A percentile compares a stretch with the other conserved stretches of the same genome.
These are phyloP conservation scores for Aspergillus pseudoterreus DNA, from an alignment of 2,329 filamentous ascomycete species.

Conservation along the genomic window DNA sequence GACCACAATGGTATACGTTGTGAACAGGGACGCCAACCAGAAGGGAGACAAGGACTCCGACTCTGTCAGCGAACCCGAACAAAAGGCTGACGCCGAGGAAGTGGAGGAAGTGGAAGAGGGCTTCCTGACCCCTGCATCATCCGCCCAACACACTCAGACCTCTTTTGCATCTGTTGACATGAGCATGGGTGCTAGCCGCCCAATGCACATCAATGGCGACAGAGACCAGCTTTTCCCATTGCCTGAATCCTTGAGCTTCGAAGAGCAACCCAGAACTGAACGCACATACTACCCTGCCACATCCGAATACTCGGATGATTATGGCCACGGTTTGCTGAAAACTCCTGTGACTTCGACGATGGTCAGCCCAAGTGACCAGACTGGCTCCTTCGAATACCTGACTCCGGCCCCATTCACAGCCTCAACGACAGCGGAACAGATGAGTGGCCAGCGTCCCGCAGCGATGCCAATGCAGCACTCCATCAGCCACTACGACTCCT, in stretches of 20 bases:
- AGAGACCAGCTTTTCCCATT: slow-evolving; percentile 25
- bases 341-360: slow-evolving; percentile 23
- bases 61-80: slow-evolving; percentile 21
- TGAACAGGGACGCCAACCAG: slow-evolving; percentile 32
- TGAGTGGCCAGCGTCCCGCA: slow-evolving; percentile 17
- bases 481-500: slow-evolving; percentile 24
- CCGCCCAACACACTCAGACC: slow-evolving; percentile 20
- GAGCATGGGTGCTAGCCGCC: slow-evolving; percentile 14
- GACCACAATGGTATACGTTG: slow-evolving; percentile 35
- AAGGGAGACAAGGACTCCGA: slow-evolving; percentile 32
- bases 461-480: slow-evolving; percentile 19
- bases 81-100: slow-evolving; percentile 19
- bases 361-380: slow-evolving; percentile 28
- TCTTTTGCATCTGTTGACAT: slow-evolving; percentile 25
- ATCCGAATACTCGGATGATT: slow-evolving; percentile 26
- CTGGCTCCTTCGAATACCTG: slow-evolving; percentile 30
- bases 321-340: slow-evolving; percentile 25
- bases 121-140: slow-evolving; percentile 23
- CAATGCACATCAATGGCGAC: slow-evolving; percentile 18
- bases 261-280: slow-evolving; percentile 23
- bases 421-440: slow-evolving; percentile 16
- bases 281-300: slow-evolving; percentile 24
- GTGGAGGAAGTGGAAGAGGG: slow-evolving; percentile 26
- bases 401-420: slow-evolving; percentile 20
- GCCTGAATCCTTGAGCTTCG: slow-evolving; percentile 26